phyloP scores from a whole-genome alignment of 768 basidiomycete species.

The Trametopsis cervina region DNA sequence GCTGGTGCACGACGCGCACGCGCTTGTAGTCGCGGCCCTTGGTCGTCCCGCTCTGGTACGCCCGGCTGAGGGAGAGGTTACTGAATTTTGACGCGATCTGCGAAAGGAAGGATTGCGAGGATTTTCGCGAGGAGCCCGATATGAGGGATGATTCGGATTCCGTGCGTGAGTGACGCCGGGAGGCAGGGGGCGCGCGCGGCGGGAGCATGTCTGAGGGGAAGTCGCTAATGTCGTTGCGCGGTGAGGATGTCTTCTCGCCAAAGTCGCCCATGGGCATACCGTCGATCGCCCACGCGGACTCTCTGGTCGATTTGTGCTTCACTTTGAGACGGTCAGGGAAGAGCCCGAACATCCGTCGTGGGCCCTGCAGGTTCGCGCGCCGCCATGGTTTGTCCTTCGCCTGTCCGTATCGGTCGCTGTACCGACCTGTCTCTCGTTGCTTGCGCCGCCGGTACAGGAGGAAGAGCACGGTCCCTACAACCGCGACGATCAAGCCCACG shows the following conservation, averaged over 20 bases:
- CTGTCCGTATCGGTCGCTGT: constrained; percentile 11
- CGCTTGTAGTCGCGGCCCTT: constrained; percentile 15
- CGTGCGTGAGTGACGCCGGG: constrained; percentile 8
- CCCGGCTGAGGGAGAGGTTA: constrained; percentile 3
- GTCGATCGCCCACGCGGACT: constrained; percentile 18
- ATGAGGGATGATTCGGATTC: constrained; percentile 7
- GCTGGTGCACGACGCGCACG: constrained; percentile 12
- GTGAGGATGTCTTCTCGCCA: background rate
- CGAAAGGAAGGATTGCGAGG: background rate
- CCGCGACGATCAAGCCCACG: constrained; percentile 25
- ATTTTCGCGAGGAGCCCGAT: background rate
- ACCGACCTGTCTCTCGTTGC: background rate
- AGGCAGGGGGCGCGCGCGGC: background rate
- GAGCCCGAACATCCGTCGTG: constrained; percentile 15
- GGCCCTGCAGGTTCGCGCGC: constrained; percentile 10
- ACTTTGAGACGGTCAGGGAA: constrained; percentile 11
- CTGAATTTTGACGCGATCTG: constrained; percentile 8
- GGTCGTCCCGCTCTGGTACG: constrained; percentile 12
- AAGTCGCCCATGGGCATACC: background rate
- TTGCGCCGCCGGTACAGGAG: constrained; percentile 19
- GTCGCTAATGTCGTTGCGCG: background rate
- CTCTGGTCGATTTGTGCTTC: background rate
- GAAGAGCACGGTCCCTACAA: constrained; percentile 18
- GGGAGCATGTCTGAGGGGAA: background rate
- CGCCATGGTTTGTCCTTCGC: constrained; percentile 2